Base-by-base conservation (phyloP, 2,329 filamentous ascomycete species). In the Pseudocercospora pini-densiflorae region DNA sequence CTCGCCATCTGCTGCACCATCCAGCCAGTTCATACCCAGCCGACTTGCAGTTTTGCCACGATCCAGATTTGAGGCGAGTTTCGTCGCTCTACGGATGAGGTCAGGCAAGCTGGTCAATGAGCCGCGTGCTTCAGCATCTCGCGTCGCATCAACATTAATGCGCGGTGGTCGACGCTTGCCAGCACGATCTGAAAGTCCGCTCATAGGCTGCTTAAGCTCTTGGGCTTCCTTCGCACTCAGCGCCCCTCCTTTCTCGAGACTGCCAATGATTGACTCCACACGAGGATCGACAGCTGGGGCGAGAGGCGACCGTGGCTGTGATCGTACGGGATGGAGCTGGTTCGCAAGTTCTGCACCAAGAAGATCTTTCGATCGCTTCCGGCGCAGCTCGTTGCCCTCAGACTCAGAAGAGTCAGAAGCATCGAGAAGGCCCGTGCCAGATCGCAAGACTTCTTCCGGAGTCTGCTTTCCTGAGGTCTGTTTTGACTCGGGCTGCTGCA, bases 81-180 rank as follows among this genome's bases (percentile, higher is more conserved):
- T 89, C 0, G 94, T 98, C 10, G 95, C 95, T 72, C 95, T 88
- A 74, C 89, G 87, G 71, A 99, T 98, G 67, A 99, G 82, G 77
- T 98, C 95, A 0, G 94, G 91, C 66, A 99, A 82, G 79, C 94
- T 97, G 1, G 95, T 98, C 69, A 97, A 84, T 77, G 94, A 97
- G 3, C 93, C 94, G 74, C 95, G 88, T 1, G 90, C 88, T 78
- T 97, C 93, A 16, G 92, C 92, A 60, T 90, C 89, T 70, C 89
- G 87, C 3, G 97, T 91, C 3, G 92, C 92, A 75, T 94, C 90
- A 24, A 97, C 90, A 75, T 97, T 89, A 3, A 97, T 82, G 40
- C 87, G 88, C 3, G 92, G 91, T 33, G 94, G 94, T 65, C 82
- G 75, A 64, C 76, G 77, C 59, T 77, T 77, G 27, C 80, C 82